Conservation (phyloP, 148 eudicot species). For the Chenopodium album region DNA sequence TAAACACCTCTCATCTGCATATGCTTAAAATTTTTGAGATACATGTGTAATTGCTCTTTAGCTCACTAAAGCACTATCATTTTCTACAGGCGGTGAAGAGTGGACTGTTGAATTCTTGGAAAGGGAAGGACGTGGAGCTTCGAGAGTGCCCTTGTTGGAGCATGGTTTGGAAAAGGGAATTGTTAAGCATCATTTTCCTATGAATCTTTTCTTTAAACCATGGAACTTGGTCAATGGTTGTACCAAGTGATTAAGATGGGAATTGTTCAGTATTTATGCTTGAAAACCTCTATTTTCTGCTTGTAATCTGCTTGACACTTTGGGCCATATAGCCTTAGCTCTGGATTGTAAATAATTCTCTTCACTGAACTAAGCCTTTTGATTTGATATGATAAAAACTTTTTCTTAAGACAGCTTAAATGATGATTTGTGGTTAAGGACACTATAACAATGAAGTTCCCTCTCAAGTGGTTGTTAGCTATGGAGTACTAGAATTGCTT, state of each 20-base stretch:
- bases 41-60: background rate
- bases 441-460: background rate
- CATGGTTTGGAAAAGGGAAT: conserved; percentile 70
- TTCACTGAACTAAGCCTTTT: background rate
- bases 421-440: background rate
- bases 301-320: conserved; percentile 12
- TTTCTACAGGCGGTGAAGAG: conserved; percentile 79
- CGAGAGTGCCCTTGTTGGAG: conserved; percentile 70
- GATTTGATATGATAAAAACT: background rate
- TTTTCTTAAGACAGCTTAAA: background rate
- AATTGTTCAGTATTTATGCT: conserved; percentile 97
- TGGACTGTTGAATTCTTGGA: conserved; percentile 82
- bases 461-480: background rate
- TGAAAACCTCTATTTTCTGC: conserved; percentile 16
- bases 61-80: conserved; percentile 11
- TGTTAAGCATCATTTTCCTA: conserved; percentile 85
- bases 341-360: conserved; percentile 38
- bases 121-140: conserved; percentile 78
- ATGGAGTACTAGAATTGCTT: background rate
- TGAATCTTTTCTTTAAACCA: conserved; percentile 77
- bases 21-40: background rate
- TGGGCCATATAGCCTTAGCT: conserved; percentile 57
- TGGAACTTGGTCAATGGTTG: conserved; percentile 89
- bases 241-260: conserved; percentile 93
- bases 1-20: background rate